Percentiles rank a stretch among this genome's conserved stretches.
phyloP scores from a whole-genome alignment of 2,329 filamentous ascomycete species.

The Aspergillus quadricinctus region DNA sequence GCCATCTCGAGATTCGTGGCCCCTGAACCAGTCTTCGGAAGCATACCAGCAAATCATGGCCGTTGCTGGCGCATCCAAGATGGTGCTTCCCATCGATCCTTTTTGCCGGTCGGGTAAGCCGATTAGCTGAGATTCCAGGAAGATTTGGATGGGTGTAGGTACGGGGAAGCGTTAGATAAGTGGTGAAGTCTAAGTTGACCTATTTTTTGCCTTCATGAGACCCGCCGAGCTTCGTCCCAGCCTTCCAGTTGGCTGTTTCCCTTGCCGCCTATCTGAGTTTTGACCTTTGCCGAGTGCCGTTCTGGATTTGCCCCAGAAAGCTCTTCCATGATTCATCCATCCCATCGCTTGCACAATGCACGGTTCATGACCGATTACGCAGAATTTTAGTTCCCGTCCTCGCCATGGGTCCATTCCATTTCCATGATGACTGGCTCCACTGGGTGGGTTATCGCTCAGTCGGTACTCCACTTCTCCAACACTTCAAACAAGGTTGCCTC shows the following conservation, averaged over 20 bases:
- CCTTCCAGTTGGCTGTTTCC: background rate
- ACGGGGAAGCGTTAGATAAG: background rate
- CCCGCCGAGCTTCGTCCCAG: slow-evolving; percentile 3
- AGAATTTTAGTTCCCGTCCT: background rate
- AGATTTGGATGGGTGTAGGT: background rate
- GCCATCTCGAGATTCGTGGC: background rate
- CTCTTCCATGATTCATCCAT: slow-evolving; percentile 2
- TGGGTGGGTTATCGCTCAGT: slow-evolving; percentile 2
- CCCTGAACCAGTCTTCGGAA: background rate
- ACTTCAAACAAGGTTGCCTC: background rate
- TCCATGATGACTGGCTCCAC: background rate
- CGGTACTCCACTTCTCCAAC: slow-evolving; percentile 7
- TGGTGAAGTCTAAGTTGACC: background rate
- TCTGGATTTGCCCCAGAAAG: background rate
- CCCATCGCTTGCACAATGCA: too few species aligned
- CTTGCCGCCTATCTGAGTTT: background rate
- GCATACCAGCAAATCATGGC: background rate
- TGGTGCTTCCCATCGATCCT: background rate
- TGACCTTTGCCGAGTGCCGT: background rate
- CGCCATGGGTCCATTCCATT: background rate
- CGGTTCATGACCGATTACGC: background rate
- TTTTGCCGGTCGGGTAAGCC: background rate
- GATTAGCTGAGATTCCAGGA: background rate
- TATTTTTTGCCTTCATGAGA: slow-evolving; percentile 2
- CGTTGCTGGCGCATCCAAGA: background rate